phyloP scores from a whole-genome alignment of 495 filamentous ascomycete genomes.

The Pseudomonodictys pantanalensis region DNA sequence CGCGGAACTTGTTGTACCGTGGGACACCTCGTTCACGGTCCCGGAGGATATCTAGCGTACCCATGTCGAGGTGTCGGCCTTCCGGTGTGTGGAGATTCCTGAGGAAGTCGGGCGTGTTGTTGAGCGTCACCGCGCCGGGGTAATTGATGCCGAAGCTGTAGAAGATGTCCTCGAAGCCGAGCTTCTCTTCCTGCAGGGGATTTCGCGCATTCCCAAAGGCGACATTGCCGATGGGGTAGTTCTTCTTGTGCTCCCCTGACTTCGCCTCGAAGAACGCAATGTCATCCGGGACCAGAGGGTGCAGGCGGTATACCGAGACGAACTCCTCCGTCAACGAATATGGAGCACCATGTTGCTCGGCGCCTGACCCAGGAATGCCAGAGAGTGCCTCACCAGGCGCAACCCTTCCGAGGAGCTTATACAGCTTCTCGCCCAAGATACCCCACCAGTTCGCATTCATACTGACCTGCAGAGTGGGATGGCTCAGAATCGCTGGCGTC shows the following conservation, averaged over 20 bases:
- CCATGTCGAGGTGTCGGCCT: constrained; percentile 40
- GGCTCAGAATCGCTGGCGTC: constrained; percentile 47
- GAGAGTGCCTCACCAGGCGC: constrained; percentile 42
- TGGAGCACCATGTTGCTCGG: constrained; percentile 40
- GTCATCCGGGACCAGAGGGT: constrained; percentile 46
- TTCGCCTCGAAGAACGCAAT: constrained; percentile 44
- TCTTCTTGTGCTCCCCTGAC: constrained; percentile 38
- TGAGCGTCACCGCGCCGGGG: not conserved
- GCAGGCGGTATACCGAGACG: constrained; percentile 46
- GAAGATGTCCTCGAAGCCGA: constrained; percentile 43
- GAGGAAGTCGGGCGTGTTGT: constrained; percentile 45
- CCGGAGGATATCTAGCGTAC: constrained; percentile 46
- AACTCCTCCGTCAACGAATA: constrained; percentile 47
- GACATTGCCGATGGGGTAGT: constrained; percentile 34
- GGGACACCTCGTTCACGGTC: constrained; percentile 50
- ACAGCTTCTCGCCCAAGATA: constrained; percentile 43
- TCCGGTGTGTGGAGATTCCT: constrained; percentile 40
- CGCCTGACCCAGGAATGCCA: constrained; percentile 45
- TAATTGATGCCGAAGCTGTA: constrained; percentile 46
- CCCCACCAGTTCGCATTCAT: constrained; percentile 50
- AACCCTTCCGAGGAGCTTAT: constrained; percentile 42
- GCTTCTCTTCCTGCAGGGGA: constrained; percentile 6
- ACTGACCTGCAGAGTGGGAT: constrained; percentile 43
- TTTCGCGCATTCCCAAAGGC: constrained; percentile 39
- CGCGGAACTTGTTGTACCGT: constrained; percentile 47